Evolutionary conservation across 73 alveolate genomes (phyloP).

Genomic region (Paramecium primaurelia): DNA sequence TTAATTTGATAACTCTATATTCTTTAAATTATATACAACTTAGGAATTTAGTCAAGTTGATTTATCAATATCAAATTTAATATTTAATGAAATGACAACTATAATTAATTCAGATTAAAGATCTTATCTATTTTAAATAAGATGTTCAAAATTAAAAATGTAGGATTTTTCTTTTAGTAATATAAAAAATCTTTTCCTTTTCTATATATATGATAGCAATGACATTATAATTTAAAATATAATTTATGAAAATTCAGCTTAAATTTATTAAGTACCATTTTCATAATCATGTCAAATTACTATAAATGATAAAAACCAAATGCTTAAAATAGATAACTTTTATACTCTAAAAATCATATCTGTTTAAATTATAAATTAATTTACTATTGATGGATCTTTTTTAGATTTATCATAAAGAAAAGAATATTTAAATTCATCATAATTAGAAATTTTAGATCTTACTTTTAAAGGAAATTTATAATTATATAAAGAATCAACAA

Average conservation of each 20-base stretch:
- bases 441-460: neutral
- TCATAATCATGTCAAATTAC: neutral
- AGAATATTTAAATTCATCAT: neutral
- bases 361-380: neutral
- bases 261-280: neutral
- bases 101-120: neutral
- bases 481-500: neutral
- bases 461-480: neutral
- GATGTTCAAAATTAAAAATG: neutral
- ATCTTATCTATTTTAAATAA: neutral
- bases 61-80: neutral
- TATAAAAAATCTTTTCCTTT: neutral
- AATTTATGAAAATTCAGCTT: neutral
- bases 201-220: neutral
- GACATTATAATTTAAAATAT: neutral
- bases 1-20: neutral
- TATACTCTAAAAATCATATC: neutral
- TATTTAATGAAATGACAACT: neutral
- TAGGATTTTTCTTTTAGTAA: neutral
- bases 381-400: neutral
- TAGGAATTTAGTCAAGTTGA: neutral
- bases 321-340: neutral
- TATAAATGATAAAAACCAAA: neutral
- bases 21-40: neutral
- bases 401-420: neutral